Evolutionary conservation across 768 basidiomycete species (phyloP).

Genomic region (Lactarius hatsudake): DNA sequence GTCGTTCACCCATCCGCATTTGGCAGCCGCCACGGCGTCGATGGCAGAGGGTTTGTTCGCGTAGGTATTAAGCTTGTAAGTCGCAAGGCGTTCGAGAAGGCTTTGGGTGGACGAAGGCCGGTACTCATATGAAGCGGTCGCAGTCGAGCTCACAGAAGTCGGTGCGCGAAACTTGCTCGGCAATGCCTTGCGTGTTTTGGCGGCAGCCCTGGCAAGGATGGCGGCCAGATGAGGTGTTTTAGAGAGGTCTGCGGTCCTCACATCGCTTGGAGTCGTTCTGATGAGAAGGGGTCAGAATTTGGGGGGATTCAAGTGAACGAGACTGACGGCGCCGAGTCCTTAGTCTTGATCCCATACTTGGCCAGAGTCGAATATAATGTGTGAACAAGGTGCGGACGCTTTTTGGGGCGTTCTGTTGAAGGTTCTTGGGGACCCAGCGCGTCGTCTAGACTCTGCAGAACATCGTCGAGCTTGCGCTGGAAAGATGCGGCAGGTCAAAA

Average conservation of each 20-base stretch:
- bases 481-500: neutral
- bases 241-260: conserved; percentile 37
- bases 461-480: conserved; percentile 81
- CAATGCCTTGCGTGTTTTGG: conserved; percentile 50
- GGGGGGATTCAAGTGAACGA: conserved; percentile 1
- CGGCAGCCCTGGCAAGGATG: conserved; percentile 64
- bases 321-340: conserved; percentile 41
- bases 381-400: conserved; percentile 50
- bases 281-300: conserved; percentile 18
- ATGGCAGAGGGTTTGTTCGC: conserved; percentile 71
- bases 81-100: conserved; percentile 69
- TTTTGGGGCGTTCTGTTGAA: conserved; percentile 41
- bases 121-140: conserved; percentile 53
- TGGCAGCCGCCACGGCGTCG: conserved; percentile 76
- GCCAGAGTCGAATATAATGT: conserved; percentile 76
- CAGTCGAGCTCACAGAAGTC: conserved; percentile 32
- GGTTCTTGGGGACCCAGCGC: conserved; percentile 45
- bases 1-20: conserved; percentile 81
- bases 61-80: conserved; percentile 78
- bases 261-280: conserved; percentile 28
- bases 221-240: conserved; percentile 69
- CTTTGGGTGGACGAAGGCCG: conserved; percentile 74
- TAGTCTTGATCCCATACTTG: conserved; percentile 69
- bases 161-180: conserved; percentile 43
- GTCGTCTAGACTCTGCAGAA: conserved; percentile 66